Base-by-base conservation (phyloP, 139 green algal genomes). In the Asterochloris sp. region DNA sequence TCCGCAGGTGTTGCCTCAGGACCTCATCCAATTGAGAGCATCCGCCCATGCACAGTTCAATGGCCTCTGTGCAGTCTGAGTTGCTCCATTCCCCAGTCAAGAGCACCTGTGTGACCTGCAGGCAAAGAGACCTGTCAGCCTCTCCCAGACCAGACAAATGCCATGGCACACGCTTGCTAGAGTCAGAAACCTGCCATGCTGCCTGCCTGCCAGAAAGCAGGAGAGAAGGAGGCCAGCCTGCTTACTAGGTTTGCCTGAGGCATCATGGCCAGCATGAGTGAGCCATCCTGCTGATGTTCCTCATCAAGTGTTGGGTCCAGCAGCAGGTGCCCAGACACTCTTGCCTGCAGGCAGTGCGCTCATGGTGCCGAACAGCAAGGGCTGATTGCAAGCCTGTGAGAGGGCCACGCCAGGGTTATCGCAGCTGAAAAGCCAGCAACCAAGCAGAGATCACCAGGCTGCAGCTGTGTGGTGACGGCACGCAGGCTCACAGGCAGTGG, bases 1-100 rank as follows among this genome's bases (percentile, higher is more conserved):
- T 54, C 61, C 62, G 77, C 13, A 81, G 26, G 68, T 47, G 76
- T 62, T 92, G 83, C 62, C 88, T 68, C 81, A 88, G 86, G 12
- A 81, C 71, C 17, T 24, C 67, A 38, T 90, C 86, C 73, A 96
- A 88, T 83, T 95, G 93, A n/a, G 74, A 54, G 81, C 92, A 96
- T 8, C 89, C 91, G 6, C 93, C 89, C 87, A 96, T 85, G 80
- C 84, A 87, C 74, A 96, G 78, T 77, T 94, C 86, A 47, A 96
- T 73, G 29, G 74, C 88, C 61, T 91, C 87, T 11, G 71, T 84
- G 17, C 83, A 78, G 75, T 89, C 61, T 9, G 63, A 69, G 27
- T 83, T 71, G 76, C 61, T 82, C 91, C 91, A 95, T 24, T 68
- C 29, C 14, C 92, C 93, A 19, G 66, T 77, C 76, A 91, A 62